A percentile compares a stretch with the other conserved stretches of the same genome.
Evolutionary conservation across 768 basidiomycete species (phyloP).

Genomic region (Tricholoma sp.): DNA sequence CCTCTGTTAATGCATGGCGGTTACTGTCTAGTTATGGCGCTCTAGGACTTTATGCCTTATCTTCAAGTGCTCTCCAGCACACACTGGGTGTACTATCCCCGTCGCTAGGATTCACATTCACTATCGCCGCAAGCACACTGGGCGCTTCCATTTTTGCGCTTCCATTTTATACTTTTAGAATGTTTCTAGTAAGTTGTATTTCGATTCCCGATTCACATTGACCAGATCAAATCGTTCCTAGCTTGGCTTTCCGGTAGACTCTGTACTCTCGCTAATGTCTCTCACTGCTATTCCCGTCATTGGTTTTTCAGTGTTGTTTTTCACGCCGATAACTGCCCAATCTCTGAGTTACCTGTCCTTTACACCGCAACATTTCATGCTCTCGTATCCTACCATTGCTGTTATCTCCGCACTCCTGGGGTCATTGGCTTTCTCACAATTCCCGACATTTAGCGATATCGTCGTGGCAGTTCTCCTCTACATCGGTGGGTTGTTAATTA

Average conservation of each 20-base stretch:
- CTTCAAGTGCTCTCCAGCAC: slow-evolving; percentile 59
- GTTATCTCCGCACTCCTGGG: slow-evolving; percentile 51
- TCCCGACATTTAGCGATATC: slow-evolving; percentile 54
- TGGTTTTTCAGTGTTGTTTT: slow-evolving; percentile 56
- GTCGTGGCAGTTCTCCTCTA: slow-evolving; percentile 54
- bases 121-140: slow-evolving; percentile 50
- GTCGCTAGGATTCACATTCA: slow-evolving; percentile 50
- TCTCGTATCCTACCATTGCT: slow-evolving; percentile 53
- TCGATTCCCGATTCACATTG: not conserved
- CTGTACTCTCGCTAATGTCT: slow-evolving; percentile 51
- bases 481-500: slow-evolving; percentile 40
- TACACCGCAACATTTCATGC: slow-evolving; percentile 48
- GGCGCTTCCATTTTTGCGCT: slow-evolving; percentile 61
- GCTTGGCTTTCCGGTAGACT: slow-evolving; percentile 47
- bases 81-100: slow-evolving; percentile 54
- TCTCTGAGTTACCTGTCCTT: slow-evolving; percentile 44
- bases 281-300: slow-evolving; percentile 57
- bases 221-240: slow-evolving; percentile 13
- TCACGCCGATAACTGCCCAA: slow-evolving; percentile 46
- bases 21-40: slow-evolving; percentile 65
- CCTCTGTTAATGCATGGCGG: slow-evolving; percentile 33
- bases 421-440: slow-evolving; percentile 57
- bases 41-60: slow-evolving; percentile 50
- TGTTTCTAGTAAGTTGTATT: slow-evolving; percentile 45
- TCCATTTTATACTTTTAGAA: slow-evolving; percentile 58